Evolutionary conservation across 2,329 filamentous ascomycete genomes (phyloP).

Genomic region (Colletotrichum ledebouriae): DNA sequence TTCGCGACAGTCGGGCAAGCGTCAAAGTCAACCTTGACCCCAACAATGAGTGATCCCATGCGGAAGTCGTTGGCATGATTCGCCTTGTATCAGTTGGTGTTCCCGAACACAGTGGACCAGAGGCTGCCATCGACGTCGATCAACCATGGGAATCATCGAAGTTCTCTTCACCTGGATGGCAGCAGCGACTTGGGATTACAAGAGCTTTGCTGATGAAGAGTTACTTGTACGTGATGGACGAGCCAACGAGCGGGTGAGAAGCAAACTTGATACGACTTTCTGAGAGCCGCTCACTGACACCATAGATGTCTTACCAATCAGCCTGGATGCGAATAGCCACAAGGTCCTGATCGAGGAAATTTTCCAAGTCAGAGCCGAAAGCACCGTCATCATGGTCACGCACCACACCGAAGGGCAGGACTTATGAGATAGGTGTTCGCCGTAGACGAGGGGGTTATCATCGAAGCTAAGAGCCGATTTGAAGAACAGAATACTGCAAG

Average conservation of each 20-base stretch:
- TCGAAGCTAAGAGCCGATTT: too few species aligned
- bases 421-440: too few species aligned
- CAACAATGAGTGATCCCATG: neutral
- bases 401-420: too few species aligned
- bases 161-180: neutral
- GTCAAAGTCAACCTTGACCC: neutral
- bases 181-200: slow-evolving; percentile 4
- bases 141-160: neutral
- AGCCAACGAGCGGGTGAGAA: neutral
- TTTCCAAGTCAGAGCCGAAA: too few species aligned
- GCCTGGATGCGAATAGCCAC: too few species aligned
- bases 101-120: accelerated
- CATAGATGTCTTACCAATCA: too few species aligned
- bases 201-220: slow-evolving; percentile 1
- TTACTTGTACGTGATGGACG: neutral
- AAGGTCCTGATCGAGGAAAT: too few species aligned
- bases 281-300: too few species aligned
- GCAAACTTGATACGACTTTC: too few species aligned
- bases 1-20: neutral
- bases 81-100: neutral
- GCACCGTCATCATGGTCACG: too few species aligned
- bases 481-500: too few species aligned
- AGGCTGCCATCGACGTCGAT: neutral
- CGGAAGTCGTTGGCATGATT: neutral
- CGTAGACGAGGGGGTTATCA: too few species aligned